Evolutionary conservation across 2,329 filamentous ascomycete species (phyloP), one percentile per base, ranked within the genome.

Genomic region (Fusarium piperis): DNA sequence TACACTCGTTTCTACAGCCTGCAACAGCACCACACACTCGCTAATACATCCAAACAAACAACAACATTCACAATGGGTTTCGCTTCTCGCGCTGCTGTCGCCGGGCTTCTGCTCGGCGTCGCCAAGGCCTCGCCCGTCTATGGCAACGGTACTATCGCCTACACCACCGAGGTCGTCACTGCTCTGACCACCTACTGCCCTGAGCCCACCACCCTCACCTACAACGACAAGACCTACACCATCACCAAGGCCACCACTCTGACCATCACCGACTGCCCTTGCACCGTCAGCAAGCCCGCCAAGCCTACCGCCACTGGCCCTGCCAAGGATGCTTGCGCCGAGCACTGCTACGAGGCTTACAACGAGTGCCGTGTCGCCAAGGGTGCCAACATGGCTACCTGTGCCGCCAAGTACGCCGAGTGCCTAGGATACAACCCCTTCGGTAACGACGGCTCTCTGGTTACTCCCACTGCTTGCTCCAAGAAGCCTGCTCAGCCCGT

Each of bases 141-240:
- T 26, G 63, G 59, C 68, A 73, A 73, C 74, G 64, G 58, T 35
- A 73, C 68, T 77, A 81, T 83, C 74, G 82, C 81, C 78, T 89
- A 87, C 82, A 86, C 84, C 82, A 92, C 90, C 72, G 87, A 91
- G 84, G 83, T 88, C 67, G 86, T 92, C 70, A 91, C 88, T 61
- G 83, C 85, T 62, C 86, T 88, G 83, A 90, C 87, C 81, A 93
- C 91, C 77, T 92, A 85, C 87, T 93, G 91, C 88, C 90, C 91
- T 9, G 84, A 76, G 70, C 79, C 90, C 67, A 92, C 91, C 73
- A 83, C 83, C 73, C 80, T 92, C 79, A 87, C 86, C 77, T 84
- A 90, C 82, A 86, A 85, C 77, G 83, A 83, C 80, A 83, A 85
- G 79, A 92, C 90, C 81, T 91, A 91, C 86, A 90, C 87, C 75